Evolutionary conservation across 2,329 filamentous ascomycete species (phyloP), one percentile per base, ranked within the genome.

Genomic region (Dothideomycetes sp.): DNA sequence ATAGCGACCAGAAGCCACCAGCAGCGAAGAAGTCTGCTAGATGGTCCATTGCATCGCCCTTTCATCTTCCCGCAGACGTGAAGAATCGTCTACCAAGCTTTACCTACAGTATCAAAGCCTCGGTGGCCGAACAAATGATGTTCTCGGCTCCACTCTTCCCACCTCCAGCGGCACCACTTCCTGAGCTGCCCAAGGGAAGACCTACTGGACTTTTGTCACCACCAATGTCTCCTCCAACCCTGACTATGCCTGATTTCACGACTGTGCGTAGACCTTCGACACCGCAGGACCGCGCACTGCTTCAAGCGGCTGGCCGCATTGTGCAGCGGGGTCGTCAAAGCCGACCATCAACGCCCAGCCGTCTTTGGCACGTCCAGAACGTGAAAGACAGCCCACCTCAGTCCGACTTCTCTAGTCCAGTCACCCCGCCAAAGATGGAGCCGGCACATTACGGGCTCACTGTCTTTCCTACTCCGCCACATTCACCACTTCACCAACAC

Each of bases 201-300:
- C n/a, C 38, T 10, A 27, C 27, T 4, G 31, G 31, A 19, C 7
- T 27, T 12, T 12, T 27, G 7, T 12, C 22, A n/a, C 22, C 22
- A 31, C 31, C 38, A 4, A 61, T 55, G 37, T 64, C 2, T 52
- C 55, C 1, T 43, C 52, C 3, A 62, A 47, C 38, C 47, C 55
- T 55, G 55, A 36, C 34, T 34, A 51, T 49, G 30, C 52, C 50
- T 4, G 45, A 51, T 0, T 46, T 47, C 15, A 38, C 39, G 15
- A 42, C 48, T 18, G 47, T 50, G 45, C 45, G 51, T 19, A 40
- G 50, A 31, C 50, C 49, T 5, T 41, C 45, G 17, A 49, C 45
- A 3, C 40, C 49, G n/a, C 44, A 45, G 17, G 51, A 55, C 32
- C 44, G 51, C 4, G 45, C 50, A 8, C 33, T 51, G 27, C 34